These are phyloP conservation scores for Ophiosphaerella narmari DNA, from an alignment of 2,329 filamentous ascomycete species.

Conservation along the genomic window DNA sequence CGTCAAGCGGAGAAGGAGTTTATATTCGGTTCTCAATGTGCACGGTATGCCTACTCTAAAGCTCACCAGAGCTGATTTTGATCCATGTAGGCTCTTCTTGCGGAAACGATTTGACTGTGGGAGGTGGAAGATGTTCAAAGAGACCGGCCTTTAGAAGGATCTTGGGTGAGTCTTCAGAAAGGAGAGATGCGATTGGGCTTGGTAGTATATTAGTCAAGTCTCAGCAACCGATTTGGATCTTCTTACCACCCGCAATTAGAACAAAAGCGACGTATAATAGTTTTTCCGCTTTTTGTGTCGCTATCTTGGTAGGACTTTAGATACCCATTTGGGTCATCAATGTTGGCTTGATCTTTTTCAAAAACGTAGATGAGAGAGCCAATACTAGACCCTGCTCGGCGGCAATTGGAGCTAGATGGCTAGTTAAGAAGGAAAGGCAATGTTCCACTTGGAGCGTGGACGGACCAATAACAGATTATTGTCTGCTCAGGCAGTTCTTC, in stretches of 20 bases:
- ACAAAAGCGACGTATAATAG: slow-evolving; percentile 35
- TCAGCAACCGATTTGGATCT: neutral
- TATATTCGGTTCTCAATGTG: no score
- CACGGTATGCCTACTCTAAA: no score
- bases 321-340: slow-evolving; percentile 23
- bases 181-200: slow-evolving; percentile 29
- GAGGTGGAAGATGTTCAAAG: slow-evolving; percentile 27
- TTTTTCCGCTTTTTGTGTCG: slow-evolving; percentile 34
- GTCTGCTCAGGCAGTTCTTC: slow-evolving; percentile 25
- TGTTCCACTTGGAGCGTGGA: no score
- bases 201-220: neutral
- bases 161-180: slow-evolving; percentile 16
- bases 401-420: slow-evolving; percentile 32
- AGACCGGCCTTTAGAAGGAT: slow-evolving; percentile 33
- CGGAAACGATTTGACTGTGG: slow-evolving; percentile 19
- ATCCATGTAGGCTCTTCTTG: slow-evolving; percentile 31
- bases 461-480: slow-evolving; percentile 37
- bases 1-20: no score
- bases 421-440: neutral
- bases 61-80: slow-evolving; percentile 2
- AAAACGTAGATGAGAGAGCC: slow-evolving; percentile 31
- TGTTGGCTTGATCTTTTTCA: slow-evolving; percentile 20
- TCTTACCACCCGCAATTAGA: slow-evolving; percentile 34
- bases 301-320: slow-evolving; percentile 34
- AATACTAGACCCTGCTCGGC: slow-evolving; percentile 26